These are phyloP conservation scores for Coniochaeta prunicola DNA, from an alignment of 2,329 filamentous ascomycete species.

Conservation along the genomic window DNA sequence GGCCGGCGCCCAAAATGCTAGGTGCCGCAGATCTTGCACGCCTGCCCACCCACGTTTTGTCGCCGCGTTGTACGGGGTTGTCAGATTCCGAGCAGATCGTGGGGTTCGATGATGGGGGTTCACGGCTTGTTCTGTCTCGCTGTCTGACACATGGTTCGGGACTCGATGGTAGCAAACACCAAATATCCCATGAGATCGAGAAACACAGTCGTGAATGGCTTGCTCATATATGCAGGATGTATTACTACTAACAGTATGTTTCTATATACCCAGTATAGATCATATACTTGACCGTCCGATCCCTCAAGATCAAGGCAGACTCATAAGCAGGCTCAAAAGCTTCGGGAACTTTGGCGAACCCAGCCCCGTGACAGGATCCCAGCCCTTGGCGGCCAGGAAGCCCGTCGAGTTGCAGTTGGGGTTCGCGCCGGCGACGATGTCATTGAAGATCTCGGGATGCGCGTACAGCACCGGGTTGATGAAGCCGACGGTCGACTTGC, in stretches of 20 bases:
- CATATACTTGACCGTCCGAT: neutral
- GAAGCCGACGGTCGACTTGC: conserved; percentile 42
- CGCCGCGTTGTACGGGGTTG: neutral
- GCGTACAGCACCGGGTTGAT: conserved; percentile 38
- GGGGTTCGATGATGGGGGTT: neutral
- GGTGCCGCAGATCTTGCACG: neutral
- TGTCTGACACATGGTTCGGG: no score
- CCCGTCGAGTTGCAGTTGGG: conserved; percentile 28
- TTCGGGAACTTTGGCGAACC: conserved; percentile 26
- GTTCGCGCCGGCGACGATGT: conserved; percentile 29
- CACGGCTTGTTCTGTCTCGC: no score
- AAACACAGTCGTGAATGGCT: no score
- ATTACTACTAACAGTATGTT: neutral
- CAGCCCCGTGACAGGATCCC: conserved; percentile 31
- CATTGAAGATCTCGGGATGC: conserved; percentile 19
- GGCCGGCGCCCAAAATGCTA: neutral
- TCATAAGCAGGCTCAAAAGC: conserved; percentile 23
- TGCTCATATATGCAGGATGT: neutral
- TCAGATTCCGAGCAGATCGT: neutral
- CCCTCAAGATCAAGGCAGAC: conserved; percentile 13
- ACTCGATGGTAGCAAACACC: no score
- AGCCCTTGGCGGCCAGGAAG: conserved; percentile 32
- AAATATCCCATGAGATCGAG: no score
- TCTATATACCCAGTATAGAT: neutral
- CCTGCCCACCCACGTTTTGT: neutral